These are phyloP conservation scores for Trichosporon sp. DNA, from an alignment of 1,284 basidiomycete genomes.

Conservation along the genomic window DNA sequence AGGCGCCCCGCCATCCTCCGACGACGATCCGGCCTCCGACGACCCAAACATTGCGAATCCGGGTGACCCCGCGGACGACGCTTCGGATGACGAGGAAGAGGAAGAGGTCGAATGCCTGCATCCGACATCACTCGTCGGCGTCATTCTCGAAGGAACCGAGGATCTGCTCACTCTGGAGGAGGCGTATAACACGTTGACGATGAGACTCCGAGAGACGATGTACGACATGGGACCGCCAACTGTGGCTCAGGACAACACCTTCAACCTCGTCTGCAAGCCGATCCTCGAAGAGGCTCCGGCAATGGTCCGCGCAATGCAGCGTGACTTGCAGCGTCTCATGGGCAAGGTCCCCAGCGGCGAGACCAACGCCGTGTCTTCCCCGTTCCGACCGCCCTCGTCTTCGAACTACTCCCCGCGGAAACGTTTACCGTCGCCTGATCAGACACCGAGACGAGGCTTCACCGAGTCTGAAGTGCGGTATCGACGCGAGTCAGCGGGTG, in stretches of 20 bases:
- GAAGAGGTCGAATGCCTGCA: conserved; percentile 44
- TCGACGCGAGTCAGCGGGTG: conserved; percentile 52
- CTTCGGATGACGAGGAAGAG: conserved; percentile 44
- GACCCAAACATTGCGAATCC: conserved; percentile 32
- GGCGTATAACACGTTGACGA: conserved; percentile 46
- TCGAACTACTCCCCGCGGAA: background rate
- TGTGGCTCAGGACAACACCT: background rate
- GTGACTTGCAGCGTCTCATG: conserved; percentile 48
- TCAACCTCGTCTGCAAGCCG: conserved; percentile 27
- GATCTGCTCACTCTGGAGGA: conserved; percentile 54
- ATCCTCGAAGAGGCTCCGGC: conserved; percentile 50
- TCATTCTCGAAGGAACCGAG: conserved; percentile 50
- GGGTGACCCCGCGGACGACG: conserved; percentile 29
- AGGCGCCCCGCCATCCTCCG: conserved; percentile 4
- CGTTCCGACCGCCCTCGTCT: conserved; percentile 37
- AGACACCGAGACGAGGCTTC: conserved; percentile 41
- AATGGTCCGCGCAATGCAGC: conserved; percentile 49
- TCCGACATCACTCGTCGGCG: conserved; percentile 42
- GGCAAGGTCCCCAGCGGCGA: conserved; percentile 46
- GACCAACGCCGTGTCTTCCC: conserved; percentile 33
- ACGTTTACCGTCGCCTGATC: conserved; percentile 3
- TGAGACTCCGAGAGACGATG: conserved; percentile 37
- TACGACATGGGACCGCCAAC: conserved; percentile 29
- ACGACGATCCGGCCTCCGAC: conserved; percentile 41
- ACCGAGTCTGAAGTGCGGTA: conserved; percentile 53